Percentiles rank a stretch among this genome's conserved stretches.
Conservation (phyloP, 257 asterid species). For the Fraxinus anomala region DNA sequence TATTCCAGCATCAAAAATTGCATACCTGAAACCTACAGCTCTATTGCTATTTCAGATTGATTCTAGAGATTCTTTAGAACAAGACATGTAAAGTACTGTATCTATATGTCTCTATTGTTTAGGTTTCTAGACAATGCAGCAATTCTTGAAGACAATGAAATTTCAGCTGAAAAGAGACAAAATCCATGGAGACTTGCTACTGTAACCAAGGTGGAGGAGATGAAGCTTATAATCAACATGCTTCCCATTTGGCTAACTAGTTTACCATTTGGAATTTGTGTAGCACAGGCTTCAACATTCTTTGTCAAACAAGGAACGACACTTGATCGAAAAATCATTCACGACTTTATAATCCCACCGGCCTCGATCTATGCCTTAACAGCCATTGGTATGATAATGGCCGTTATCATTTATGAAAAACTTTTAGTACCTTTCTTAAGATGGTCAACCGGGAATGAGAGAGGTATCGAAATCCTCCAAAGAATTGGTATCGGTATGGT, state of each 20-base stretch:
- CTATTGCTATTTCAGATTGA: too few species aligned
- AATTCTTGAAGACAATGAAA: conserved; percentile 42
- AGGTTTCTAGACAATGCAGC: conserved; percentile 93
- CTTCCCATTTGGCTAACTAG: conserved; percentile 75
- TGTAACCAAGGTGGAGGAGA: conserved; percentile 67
- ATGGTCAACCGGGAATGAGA: conserved; percentile 50
- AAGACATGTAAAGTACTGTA: too few species aligned
- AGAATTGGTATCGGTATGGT: conserved; percentile 77
- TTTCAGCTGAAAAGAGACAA: conserved; percentile 23
- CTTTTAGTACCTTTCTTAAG: conserved; percentile 65
- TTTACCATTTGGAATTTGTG: conserved; percentile 64
- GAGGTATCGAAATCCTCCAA: conserved; percentile 65
- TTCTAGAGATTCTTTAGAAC: too few species aligned
- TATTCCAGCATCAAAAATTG: too few species aligned
- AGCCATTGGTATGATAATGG: conserved; percentile 69
- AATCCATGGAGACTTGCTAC: conserved; percentile 65
- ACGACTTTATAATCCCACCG: conserved; percentile 57
- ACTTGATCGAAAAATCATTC: conserved; percentile 43
- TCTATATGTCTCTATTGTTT: conserved; percentile 11
- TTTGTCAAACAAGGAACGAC: conserved; percentile 69
- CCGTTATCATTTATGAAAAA: conserved; percentile 61
- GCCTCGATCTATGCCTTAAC: conserved; percentile 64
- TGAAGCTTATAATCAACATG: conserved; percentile 61
- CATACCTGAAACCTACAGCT: too few species aligned
- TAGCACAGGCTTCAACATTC: conserved; percentile 72